phyloP scores from a whole-genome alignment of 306 rosid genomes.

The Delonix regia region DNA sequence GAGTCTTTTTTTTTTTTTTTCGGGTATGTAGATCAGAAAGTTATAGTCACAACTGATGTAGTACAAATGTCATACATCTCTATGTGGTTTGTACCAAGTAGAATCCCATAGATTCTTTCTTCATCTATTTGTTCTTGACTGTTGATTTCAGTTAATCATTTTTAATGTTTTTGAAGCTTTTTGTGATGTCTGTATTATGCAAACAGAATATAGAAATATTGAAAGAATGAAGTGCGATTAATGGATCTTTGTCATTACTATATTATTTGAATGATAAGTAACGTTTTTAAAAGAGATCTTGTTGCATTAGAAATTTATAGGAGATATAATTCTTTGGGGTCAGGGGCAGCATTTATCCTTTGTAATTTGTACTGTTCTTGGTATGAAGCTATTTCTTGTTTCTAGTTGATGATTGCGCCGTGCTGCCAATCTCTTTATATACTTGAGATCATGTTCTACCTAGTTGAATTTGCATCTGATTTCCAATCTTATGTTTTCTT shows the following conservation, averaged over 20 bases:
- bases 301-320: not conserved
- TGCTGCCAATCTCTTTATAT: not conserved
- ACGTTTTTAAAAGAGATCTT: not conserved
- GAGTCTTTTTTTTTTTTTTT: not conserved
- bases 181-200: not conserved
- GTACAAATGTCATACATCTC: not conserved
- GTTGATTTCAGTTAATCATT: not conserved
- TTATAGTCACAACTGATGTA: not conserved
- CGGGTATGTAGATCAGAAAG: not conserved
- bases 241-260: not conserved
- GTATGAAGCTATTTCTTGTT: not conserved
- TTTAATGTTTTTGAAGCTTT: not conserved
- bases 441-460: not conserved
- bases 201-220: not conserved
- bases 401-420: not conserved
- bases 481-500: not conserved
- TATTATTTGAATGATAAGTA: conserved; percentile 6
- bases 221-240: not conserved
- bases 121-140: not conserved
- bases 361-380: not conserved
- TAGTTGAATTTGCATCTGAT: not conserved
- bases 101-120: not conserved
- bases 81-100: not conserved
- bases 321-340: not conserved
- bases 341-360: not conserved